Conservation (phyloP, 192 early-diverging fungal species). For the Coemansia sp. region DNA sequence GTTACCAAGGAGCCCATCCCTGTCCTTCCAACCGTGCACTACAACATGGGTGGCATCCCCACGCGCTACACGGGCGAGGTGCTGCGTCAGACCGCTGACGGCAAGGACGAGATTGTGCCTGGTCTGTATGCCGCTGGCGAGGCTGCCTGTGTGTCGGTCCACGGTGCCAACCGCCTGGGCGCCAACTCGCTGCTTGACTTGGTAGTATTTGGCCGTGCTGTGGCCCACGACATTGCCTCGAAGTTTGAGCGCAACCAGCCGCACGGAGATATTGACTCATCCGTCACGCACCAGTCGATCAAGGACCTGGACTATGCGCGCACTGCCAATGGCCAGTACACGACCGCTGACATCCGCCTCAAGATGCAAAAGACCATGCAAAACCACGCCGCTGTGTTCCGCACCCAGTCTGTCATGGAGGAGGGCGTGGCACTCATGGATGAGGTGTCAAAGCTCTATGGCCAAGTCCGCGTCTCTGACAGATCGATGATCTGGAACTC, state of each 20-base stretch:
- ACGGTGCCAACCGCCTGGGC: conserved; percentile 97
- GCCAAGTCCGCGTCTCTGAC: conserved; percentile 86
- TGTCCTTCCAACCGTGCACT: conserved; percentile 97
- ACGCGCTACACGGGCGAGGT: conserved; percentile 97
- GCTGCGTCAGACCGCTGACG: conserved; percentile 69
- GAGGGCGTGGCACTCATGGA: conserved; percentile 88
- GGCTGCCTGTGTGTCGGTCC: conserved; percentile 96
- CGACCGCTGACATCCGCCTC: conserved; percentile 83
- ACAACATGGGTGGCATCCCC: conserved; percentile 99
- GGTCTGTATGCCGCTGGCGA: conserved; percentile 98
- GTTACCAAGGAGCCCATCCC: conserved; percentile 99
- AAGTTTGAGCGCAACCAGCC: conserved; percentile 87
- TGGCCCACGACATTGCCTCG: conserved; percentile 89
- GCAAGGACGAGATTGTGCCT: conserved; percentile 89
- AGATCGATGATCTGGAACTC: conserved; percentile 98
- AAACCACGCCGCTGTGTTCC: conserved; percentile 94
- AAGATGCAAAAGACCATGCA: conserved; percentile 99
- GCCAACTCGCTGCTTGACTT: conserved; percentile 98
- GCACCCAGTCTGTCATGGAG: conserved; percentile 83
- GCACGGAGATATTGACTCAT: conserved; percentile 73
- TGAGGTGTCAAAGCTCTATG: conserved; percentile 73
- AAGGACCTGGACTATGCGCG: conserved; percentile 95
- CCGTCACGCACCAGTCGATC: conserved; percentile 85
- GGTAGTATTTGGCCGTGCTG: conserved; percentile 97
- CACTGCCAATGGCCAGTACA: conserved; percentile 72